Percentiles rank a stretch among this genome's conserved stretches.
Conservation (phyloP, 495 filamentous ascomycete genomes). For the Extremus antarcticus region DNA sequence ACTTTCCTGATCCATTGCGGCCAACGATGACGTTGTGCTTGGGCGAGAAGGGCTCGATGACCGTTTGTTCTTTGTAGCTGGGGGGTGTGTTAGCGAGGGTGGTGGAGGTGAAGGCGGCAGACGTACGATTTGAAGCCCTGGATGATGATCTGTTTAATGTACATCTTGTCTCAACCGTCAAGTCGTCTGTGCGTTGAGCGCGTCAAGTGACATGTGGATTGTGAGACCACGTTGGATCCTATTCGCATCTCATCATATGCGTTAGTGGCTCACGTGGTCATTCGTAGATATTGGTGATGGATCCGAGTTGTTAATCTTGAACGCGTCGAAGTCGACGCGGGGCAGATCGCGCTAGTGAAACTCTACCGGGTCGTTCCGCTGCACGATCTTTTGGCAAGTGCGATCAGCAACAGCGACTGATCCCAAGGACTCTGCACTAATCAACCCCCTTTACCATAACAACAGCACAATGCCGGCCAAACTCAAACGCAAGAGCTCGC, state of each 20-base stretch:
- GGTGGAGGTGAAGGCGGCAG: not conserved
- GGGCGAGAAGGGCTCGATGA: constrained; percentile 95
- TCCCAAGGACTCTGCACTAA: not conserved
- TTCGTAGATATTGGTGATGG: too few species aligned
- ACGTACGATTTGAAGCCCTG: constrained; percentile 97
- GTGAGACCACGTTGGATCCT: too few species aligned
- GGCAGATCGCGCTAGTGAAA: too few species aligned
- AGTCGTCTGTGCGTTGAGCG: too few species aligned
- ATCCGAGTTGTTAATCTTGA: too few species aligned
- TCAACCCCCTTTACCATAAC: not conserved
- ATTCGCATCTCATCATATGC: too few species aligned
- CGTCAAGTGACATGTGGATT: too few species aligned
- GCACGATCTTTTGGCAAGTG: too few species aligned
- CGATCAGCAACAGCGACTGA: too few species aligned
- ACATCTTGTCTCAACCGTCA: constrained; percentile 43
- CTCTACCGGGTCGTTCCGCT: too few species aligned
- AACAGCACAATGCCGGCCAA: constrained; percentile 5
- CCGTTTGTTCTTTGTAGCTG: constrained; percentile 98
- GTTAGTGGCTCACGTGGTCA: too few species aligned
- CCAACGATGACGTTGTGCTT: constrained; percentile 98
- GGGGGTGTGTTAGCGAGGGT: not conserved
- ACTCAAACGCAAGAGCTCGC: constrained; percentile 20
- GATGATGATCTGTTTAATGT: constrained; percentile 99
- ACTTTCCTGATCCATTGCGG: constrained; percentile 97
- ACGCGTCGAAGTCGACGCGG: too few species aligned